Conservation (phyloP, 305 asterid species). For the Plantago coronopus region DNA sequence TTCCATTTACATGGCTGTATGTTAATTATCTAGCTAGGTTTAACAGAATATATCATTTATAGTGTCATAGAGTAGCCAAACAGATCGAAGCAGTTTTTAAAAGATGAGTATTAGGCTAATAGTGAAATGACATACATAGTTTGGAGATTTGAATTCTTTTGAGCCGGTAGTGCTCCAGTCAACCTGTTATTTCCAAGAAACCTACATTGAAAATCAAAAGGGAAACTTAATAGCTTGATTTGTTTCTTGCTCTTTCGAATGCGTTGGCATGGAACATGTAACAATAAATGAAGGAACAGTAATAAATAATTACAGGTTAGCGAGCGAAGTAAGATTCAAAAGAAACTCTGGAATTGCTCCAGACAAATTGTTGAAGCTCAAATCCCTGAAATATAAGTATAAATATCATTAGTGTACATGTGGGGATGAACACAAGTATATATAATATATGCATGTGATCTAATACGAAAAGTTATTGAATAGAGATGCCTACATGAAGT, state of each 20-base stretch:
- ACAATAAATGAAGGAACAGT: not conserved
- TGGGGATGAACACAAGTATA: no score
- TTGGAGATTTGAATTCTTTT: conserved; percentile 29
- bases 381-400: conserved; percentile 48
- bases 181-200: conserved; percentile 52
- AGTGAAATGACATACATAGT: conserved; percentile 33
- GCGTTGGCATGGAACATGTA: no score
- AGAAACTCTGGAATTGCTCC: conserved; percentile 52
- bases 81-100: no score
- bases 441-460: no score
- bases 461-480: not conserved
- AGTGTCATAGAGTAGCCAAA: no score
- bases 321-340: conserved; percentile 45
- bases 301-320: conserved; percentile 43
- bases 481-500: conserved; percentile 46
- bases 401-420: no score
- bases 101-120: no score
- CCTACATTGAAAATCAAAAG: conserved; percentile 23
- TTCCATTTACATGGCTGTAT: not conserved
- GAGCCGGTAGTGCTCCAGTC: conserved; percentile 35
- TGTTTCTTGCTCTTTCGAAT: no score
- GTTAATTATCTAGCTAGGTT: not conserved
- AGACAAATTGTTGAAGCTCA: conserved; percentile 76
- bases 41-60: no score
- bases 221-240: not conserved